phyloP scores from a whole-genome alignment of 2,329 filamentous ascomycete genomes.

The Dactylonectria macrodidyma region DNA sequence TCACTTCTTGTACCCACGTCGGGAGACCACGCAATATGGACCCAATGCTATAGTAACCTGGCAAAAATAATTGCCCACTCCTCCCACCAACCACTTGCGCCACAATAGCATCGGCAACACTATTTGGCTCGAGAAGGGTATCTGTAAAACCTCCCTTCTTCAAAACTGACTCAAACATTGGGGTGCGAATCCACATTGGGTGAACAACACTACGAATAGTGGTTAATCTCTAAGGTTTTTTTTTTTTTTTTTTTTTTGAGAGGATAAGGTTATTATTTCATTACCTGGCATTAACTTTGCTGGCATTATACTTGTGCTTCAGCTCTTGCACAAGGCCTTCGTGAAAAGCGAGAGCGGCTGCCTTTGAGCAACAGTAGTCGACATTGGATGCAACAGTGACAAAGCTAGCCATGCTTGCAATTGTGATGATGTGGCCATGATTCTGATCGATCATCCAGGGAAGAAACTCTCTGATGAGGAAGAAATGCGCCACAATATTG shows the following conservation, averaged over 20 bases:
- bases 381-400: slow-evolving; percentile 70
- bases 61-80: slow-evolving; percentile 60
- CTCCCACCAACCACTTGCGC: slow-evolving; percentile 58
- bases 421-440: slow-evolving; percentile 79
- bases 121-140: slow-evolving; percentile 34
- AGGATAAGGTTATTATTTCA: neutral
- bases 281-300: slow-evolving; percentile 69
- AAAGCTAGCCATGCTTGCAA: slow-evolving; percentile 74
- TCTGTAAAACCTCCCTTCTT: slow-evolving; percentile 1
- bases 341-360: slow-evolving; percentile 74
- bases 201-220: slow-evolving; percentile 60
- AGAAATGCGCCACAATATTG: slow-evolving; percentile 76
- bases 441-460: slow-evolving; percentile 71
- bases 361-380: slow-evolving; percentile 75
- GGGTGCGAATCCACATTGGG: slow-evolving; percentile 53
- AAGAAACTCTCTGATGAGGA: slow-evolving; percentile 73
- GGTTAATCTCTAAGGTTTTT: neutral
- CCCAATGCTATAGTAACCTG: slow-evolving; percentile 34
- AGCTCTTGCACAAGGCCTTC: slow-evolving; percentile 72
- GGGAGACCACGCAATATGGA: slow-evolving; percentile 25
- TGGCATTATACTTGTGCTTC: slow-evolving; percentile 69
- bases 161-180: slow-evolving; percentile 41
- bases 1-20: slow-evolving; percentile 33
- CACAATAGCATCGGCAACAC: slow-evolving; percentile 57
- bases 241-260: neutral